Evolutionary conservation across 345 rosid genomes (phyloP).

Genomic region (Euphorbia peplus): DNA sequence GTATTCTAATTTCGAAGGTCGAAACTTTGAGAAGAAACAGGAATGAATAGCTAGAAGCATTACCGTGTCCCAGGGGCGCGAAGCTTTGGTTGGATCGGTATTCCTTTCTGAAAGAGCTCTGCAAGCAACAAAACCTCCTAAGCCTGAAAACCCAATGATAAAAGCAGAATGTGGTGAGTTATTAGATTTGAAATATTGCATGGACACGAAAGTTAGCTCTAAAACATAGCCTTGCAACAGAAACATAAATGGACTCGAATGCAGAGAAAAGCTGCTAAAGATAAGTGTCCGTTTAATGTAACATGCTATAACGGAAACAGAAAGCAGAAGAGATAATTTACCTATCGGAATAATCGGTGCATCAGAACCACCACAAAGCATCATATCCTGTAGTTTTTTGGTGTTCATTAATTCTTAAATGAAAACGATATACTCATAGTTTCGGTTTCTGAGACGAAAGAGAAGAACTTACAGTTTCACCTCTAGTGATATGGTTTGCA

Average conservation of each 20-base stretch:
- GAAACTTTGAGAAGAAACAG: too few species aligned
- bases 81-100: slow-evolving; percentile 81
- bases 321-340: not conserved
- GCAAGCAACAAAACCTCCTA: slow-evolving; percentile 96
- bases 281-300: too few species aligned
- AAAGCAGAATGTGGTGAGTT: not conserved
- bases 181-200: not conserved
- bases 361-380: slow-evolving; percentile 99
- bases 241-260: too few species aligned
- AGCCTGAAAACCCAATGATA: slow-evolving; percentile 42
- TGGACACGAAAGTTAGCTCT: too few species aligned
- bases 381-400: slow-evolving; percentile 54
- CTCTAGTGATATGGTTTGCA: slow-evolving; percentile 86
- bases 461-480: slow-evolving; percentile 86
- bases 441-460: not conserved
- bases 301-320: not conserved
- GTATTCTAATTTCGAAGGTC: too few species aligned
- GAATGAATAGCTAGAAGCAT: slow-evolving; percentile 13
- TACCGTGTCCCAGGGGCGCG: slow-evolving; percentile 97
- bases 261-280: too few species aligned
- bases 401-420: slow-evolving; percentile 17
- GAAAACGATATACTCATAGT: slow-evolving; percentile 4
- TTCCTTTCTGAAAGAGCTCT: slow-evolving; percentile 88
- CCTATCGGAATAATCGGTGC: slow-evolving; percentile 88
- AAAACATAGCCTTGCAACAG: too few species aligned